Evolutionary conservation across 192 early-diverging fungal genomes (phyloP).

Genomic region (Backusella morwellensis): DNA sequence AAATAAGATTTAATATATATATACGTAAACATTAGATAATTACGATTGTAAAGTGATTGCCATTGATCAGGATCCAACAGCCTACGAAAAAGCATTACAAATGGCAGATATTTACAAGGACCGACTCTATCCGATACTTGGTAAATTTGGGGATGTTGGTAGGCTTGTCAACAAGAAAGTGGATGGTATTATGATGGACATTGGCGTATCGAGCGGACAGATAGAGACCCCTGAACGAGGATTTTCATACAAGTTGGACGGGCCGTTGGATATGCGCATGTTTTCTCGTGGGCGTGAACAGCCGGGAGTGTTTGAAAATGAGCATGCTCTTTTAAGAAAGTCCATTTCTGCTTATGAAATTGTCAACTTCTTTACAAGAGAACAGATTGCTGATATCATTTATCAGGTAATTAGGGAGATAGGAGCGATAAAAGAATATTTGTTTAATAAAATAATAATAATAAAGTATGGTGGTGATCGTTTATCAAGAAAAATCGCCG

Average conservation of each 20-base stretch:
- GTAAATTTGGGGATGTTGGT: constrained; percentile 58
- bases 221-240: constrained; percentile 61
- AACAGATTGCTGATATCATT: constrained; percentile 65
- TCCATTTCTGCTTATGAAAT: constrained; percentile 61
- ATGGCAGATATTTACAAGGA: constrained; percentile 50
- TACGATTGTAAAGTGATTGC: constrained; percentile 62
- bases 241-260: constrained; percentile 66
- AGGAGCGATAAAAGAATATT: neutral
- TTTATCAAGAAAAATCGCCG: constrained; percentile 55
- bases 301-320: neutral
- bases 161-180: constrained; percentile 41
- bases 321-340: constrained; percentile 26
- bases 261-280: constrained; percentile 81
- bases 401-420: constrained; percentile 26
- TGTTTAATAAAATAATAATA: neutral
- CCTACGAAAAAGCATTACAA: constrained; percentile 50
- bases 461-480: constrained; percentile 66
- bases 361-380: constrained; percentile 59
- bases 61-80: constrained; percentile 69
- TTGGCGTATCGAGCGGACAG: constrained; percentile 72
- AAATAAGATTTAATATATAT: neutral
- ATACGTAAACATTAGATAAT: constrained; percentile 8
- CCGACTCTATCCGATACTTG: constrained; percentile 55
- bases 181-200: constrained; percentile 73
- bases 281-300: constrained; percentile 31